These are phyloP conservation scores for Astrephomene gubernaculifera DNA, from an alignment of 139 green algal species.

Conservation along the genomic window DNA sequence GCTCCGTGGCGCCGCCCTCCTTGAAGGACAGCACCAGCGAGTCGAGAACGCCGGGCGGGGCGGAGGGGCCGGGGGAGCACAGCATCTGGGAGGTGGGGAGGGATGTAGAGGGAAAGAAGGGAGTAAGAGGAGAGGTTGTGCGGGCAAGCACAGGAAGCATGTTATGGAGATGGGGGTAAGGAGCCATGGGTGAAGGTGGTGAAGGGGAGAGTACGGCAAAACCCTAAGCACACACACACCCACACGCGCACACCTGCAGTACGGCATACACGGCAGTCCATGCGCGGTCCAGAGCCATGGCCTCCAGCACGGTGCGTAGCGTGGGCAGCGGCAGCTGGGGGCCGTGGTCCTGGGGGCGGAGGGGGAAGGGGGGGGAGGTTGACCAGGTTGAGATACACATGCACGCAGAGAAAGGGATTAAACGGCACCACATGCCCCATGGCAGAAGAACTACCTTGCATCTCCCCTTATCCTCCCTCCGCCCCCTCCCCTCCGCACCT, in stretches of 20 bases:
- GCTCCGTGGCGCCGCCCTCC: constrained; percentile 31
- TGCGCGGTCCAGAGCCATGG: constrained; percentile 23
- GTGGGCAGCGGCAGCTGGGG: neutral
- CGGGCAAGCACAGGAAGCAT: neutral
- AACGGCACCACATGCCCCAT: neutral
- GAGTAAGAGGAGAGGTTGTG: neutral
- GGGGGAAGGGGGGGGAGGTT: neutral
- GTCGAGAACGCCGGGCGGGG: constrained; percentile 20
- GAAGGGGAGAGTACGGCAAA: neutral
- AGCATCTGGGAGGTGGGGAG: neutral
- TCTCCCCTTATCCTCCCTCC: neutral
- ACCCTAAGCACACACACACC: neutral
- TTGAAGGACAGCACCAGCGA: constrained; percentile 23
- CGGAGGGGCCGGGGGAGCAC: neutral
- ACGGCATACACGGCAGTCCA: constrained; percentile 29
- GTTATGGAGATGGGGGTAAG: neutral
- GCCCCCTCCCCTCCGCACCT: constrained; percentile 6
- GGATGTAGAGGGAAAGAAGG: neutral
- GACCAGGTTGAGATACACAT: neutral
- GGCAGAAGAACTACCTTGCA: too few species aligned
- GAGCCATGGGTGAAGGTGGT: neutral
- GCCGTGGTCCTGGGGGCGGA: constrained; percentile 19
- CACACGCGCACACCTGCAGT: constrained; percentile 18
- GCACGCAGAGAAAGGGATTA: neutral
- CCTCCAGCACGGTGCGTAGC: constrained; percentile 16